Evolutionary conservation across 2,329 filamentous ascomycete species (phyloP).

Genomic region (Diplodia corticola): DNA sequence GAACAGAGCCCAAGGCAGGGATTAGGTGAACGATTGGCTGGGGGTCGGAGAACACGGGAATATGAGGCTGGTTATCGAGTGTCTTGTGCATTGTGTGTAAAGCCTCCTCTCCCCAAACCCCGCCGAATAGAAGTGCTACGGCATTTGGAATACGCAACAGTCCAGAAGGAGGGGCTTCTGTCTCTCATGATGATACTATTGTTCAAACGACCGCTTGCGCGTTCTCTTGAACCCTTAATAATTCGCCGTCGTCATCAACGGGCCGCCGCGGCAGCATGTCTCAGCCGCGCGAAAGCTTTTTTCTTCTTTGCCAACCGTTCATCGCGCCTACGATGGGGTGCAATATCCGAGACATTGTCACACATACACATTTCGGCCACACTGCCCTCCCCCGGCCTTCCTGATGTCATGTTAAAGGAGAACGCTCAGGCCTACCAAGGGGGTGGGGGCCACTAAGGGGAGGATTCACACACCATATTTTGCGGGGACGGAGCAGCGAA

Average conservation of each 20-base stretch:
- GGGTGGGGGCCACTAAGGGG: background rate
- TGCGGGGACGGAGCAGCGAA: background rate
- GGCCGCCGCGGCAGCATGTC: background rate
- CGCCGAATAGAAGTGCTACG: background rate
- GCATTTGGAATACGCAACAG: background rate
- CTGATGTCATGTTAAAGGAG: background rate
- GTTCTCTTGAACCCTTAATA: background rate
- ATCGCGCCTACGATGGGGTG: background rate
- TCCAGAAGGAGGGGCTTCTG: background rate
- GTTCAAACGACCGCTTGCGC: background rate
- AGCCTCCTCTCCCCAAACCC: too few relatives aligned
- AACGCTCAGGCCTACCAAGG: background rate
- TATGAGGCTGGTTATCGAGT: background rate
- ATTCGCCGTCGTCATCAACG: background rate
- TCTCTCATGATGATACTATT: background rate
- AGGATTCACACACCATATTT: background rate
- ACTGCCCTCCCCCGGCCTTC: background rate
- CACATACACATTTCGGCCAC: background rate
- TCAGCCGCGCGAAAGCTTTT: too few relatives aligned
- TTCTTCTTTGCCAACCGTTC: background rate
- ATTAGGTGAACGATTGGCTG: background rate
- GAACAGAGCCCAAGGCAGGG: too few relatives aligned
- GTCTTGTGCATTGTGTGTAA: background rate
- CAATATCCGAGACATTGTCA: background rate
- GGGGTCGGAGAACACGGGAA: background rate